A percentile compares a stretch with the other conserved stretches of the same genome.
Conservation (phyloP, 2,329 filamentous ascomycete species). For the Hypoxylon sp. region DNA sequence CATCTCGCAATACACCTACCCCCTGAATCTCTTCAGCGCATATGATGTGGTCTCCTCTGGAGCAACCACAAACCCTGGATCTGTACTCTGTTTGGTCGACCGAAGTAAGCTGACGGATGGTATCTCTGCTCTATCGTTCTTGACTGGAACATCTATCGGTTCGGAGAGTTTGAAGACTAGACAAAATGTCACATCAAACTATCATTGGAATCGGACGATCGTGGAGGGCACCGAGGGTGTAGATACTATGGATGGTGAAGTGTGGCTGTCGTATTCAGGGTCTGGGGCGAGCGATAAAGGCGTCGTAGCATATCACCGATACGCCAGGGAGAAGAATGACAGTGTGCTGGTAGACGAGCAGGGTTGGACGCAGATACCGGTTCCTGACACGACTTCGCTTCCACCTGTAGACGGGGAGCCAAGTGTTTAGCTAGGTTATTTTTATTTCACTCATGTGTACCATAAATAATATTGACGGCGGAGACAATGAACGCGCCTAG, state of each 20-base stretch:
- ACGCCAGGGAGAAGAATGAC: conserved; percentile 49
- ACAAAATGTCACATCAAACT: conserved; percentile 53
- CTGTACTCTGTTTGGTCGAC: conserved; percentile 52
- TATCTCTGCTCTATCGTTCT: conserved; percentile 45
- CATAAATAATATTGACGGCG: too few relatives aligned
- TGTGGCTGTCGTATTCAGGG: conserved; percentile 51
- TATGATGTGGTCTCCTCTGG: conserved; percentile 50
- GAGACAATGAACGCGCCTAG: too few relatives aligned
- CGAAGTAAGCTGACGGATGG: conserved; percentile 50
- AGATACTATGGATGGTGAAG: conserved; percentile 50
- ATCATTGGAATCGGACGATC: conserved; percentile 54
- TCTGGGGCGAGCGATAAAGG: conserved; percentile 35
- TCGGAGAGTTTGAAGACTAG: conserved; percentile 46
- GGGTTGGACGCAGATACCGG: conserved; percentile 43
- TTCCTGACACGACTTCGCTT: conserved; percentile 45
- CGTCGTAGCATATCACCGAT: conserved; percentile 45
- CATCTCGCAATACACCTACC: conserved; percentile 50
- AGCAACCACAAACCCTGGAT: conserved; percentile 51
- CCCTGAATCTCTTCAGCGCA: conserved; percentile 54
- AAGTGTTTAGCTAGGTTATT: conserved; percentile 26
- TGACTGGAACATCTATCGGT: conserved; percentile 46
- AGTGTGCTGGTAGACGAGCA: conserved; percentile 42
- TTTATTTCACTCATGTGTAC: too few relatives aligned
- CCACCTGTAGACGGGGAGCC: conserved; percentile 44
- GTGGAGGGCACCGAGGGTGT: conserved; percentile 50